These are phyloP conservation scores for Dalbergia oliveri DNA, from an alignment of 306 rosid genomes.

Conservation along the genomic window DNA sequence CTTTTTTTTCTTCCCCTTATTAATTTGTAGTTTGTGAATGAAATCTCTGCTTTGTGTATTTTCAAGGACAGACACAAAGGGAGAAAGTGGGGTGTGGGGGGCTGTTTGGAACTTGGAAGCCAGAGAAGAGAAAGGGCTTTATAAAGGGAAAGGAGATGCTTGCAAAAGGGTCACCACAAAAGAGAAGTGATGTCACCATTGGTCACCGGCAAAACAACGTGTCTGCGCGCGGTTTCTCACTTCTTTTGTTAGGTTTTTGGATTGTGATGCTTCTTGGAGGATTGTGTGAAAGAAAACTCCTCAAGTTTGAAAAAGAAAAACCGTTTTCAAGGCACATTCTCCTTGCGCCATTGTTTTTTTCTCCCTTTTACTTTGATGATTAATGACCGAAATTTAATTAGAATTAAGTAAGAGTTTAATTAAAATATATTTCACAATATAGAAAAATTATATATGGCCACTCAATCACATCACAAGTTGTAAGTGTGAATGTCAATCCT, in stretches of 20 bases:
- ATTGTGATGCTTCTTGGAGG: conserved; percentile 48
- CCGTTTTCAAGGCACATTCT: conserved; percentile 5
- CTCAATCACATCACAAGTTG: no score
- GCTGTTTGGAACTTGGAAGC: not conserved
- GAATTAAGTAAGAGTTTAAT: no score
- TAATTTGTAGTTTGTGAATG: no score
- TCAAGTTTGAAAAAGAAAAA: conserved; percentile 47
- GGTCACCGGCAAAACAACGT: conserved; percentile 45
- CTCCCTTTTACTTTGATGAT: conserved; percentile 6
- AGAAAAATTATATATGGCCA: no score
- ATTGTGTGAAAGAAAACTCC: conserved; percentile 52
- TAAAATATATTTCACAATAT: no score
- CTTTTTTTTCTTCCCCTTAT: not conserved
- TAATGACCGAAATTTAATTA: no score
- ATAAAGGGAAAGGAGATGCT: conserved; percentile 40
- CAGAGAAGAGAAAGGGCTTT: conserved; percentile 42
- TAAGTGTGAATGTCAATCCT: no score
- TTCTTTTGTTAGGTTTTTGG: conserved; percentile 61
- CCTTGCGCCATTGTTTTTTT: not conserved
- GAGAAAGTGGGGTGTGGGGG: not conserved
- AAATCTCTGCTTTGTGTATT: not conserved
- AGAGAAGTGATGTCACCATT: conserved; percentile 51
- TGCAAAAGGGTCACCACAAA: conserved; percentile 11
- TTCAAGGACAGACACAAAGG: not conserved
- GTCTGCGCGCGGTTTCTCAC: conserved; percentile 54